Evolutionary conservation across 306 rosid genomes (phyloP).

Genomic region (Citrullus mucosospermus): DNA sequence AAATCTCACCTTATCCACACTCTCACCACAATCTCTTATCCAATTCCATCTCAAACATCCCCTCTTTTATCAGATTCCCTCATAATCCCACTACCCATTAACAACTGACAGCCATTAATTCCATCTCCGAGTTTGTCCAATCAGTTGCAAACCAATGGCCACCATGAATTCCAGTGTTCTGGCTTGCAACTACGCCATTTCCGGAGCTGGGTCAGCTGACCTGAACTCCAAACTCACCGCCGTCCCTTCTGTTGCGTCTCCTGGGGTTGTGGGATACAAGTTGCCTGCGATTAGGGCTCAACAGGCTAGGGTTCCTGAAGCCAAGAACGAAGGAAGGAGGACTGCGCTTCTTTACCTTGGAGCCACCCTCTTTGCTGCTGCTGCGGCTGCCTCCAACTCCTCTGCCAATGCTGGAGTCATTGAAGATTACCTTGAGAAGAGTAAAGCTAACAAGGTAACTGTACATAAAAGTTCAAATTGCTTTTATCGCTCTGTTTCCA

Average conservation of each 20-base stretch:
- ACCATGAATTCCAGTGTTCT: constrained; percentile 70
- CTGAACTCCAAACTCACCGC: constrained; percentile 34
- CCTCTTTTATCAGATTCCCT: constrained; percentile 10
- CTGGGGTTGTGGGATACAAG: constrained; percentile 18
- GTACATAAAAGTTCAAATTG: background rate
- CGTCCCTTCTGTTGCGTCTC: constrained; percentile 22
- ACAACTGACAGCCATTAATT: constrained; percentile 4
- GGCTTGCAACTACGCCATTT: constrained; percentile 58
- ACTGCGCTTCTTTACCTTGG: constrained; percentile 52
- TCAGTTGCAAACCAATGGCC: constrained; percentile 35
- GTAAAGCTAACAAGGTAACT: constrained; percentile 83
- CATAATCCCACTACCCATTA: constrained; percentile 9
- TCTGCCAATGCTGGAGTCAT: constrained; percentile 70
- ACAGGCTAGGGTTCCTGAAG: constrained; percentile 20
- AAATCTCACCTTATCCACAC: constrained; percentile 97
- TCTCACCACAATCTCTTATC: constrained; percentile 44
- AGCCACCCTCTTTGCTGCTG: constrained; percentile 48
- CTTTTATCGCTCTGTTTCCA: background rate
- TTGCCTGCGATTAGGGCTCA: constrained; percentile 56
- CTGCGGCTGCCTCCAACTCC: constrained; percentile 27
- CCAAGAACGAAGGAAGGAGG: constrained; percentile 48
- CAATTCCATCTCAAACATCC: constrained; percentile 13
- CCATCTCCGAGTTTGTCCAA: background rate
- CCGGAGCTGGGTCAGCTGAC: constrained; percentile 39
- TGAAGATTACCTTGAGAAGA: constrained; percentile 72